Conservation (phyloP, 2,329 filamentous ascomycete species). For the Sarocladiaceae sp. region DNA sequence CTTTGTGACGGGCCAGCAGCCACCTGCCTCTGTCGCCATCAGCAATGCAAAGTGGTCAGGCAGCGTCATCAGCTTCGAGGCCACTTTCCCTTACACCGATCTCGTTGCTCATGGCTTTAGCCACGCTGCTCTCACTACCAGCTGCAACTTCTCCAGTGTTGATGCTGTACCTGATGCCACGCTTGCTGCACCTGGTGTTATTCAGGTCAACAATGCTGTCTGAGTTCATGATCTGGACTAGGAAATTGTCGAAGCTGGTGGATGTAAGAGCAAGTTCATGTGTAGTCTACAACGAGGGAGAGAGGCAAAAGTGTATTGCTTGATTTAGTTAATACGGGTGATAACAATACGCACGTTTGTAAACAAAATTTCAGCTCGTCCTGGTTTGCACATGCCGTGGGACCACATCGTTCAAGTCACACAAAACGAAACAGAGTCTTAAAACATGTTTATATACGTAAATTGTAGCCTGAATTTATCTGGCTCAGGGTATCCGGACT, state of each 20-base stretch:
- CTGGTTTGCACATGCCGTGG: too few species aligned
- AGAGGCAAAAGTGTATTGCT: too few species aligned
- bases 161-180: conserved; percentile 20
- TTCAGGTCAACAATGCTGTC: conserved; percentile 22
- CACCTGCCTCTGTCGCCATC: conserved; percentile 20
- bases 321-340: too few species aligned
- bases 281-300: too few species aligned
- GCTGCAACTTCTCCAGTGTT: conserved; percentile 16
- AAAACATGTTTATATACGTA: too few species aligned
- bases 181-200: conserved; percentile 27
- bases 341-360: too few species aligned
- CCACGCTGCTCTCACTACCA: conserved; percentile 24
- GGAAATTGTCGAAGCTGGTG: neutral
- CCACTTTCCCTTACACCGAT: conserved; percentile 22
- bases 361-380: too few species aligned
- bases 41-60: conserved; percentile 19
- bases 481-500: neutral
- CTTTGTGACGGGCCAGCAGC: conserved; percentile 25
- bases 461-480: too few species aligned
- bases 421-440: too few species aligned
- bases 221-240: neutral
- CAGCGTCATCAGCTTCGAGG: conserved; percentile 17
- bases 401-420: too few species aligned
- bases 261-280: too few species aligned
- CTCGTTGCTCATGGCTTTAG: conserved; percentile 23